These are phyloP conservation scores for Somion occarium DNA, from an alignment of 1,284 basidiomycete genomes.

Conservation along the genomic window DNA sequence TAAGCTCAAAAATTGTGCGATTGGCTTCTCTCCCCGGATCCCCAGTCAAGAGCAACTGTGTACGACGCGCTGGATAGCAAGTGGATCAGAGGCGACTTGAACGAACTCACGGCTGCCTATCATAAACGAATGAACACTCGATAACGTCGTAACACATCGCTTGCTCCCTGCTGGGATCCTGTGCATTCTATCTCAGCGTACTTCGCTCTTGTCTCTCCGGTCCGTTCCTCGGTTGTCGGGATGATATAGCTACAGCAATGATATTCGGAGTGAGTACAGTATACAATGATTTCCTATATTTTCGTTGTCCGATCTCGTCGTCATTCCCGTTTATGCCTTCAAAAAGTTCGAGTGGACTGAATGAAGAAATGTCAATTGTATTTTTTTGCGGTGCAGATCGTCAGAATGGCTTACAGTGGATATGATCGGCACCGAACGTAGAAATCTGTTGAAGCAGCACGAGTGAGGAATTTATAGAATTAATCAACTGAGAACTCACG, in stretches of 20 bases:
- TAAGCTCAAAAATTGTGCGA: constrained; percentile 54
- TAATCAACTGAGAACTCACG: constrained; percentile 45
- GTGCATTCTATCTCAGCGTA: background rate
- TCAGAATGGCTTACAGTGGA: constrained; percentile 29
- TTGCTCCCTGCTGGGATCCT: constrained; percentile 1
- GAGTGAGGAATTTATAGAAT: constrained; percentile 4
- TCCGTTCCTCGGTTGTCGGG: background rate
- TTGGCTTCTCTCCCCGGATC: constrained; percentile 53
- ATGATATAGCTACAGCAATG: no score
- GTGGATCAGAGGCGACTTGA: constrained; percentile 62
- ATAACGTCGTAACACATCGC: no score
- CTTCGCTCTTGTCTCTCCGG: background rate
- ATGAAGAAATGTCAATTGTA: background rate
- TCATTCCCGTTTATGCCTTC: constrained; percentile 46
- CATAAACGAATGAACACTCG: constrained; percentile 41
- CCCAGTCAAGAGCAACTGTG: constrained; percentile 54
- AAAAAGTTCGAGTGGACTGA: constrained; percentile 76
- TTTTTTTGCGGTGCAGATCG: background rate
- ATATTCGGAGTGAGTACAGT: no score
- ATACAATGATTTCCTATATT: no score
- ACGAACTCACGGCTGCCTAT: constrained; percentile 57
- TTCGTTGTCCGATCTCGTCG: no score
- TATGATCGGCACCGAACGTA: constrained; percentile 54
- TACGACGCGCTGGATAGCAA: constrained; percentile 47
- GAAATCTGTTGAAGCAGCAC: constrained; percentile 43